These are phyloP conservation scores for Fusarium sp. DNA, from an alignment of 2,329 filamentous ascomycete species.

Conservation along the genomic window DNA sequence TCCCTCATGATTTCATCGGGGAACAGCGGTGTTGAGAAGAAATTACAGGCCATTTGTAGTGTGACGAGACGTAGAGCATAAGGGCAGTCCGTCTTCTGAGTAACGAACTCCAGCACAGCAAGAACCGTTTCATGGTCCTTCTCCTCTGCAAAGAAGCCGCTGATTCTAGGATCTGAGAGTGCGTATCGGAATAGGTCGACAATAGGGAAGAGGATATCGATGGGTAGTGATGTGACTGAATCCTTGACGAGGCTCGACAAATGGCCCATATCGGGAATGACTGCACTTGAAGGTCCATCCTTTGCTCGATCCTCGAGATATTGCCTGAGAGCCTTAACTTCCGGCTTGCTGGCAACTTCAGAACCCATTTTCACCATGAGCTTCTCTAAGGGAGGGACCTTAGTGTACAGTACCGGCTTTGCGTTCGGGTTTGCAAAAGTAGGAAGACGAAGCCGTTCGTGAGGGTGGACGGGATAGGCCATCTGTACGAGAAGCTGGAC, in stretches of 20 bases:
- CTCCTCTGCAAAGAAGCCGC: slow-evolving; percentile 86
- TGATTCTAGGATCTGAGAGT: slow-evolving; percentile 81
- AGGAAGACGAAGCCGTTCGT: slow-evolving; percentile 77
- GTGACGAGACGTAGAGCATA: slow-evolving; percentile 88
- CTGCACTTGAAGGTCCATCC: slow-evolving; percentile 71
- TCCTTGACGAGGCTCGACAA: slow-evolving; percentile 73
- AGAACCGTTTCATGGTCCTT: slow-evolving; percentile 71
- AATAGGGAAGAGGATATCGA: slow-evolving; percentile 79
- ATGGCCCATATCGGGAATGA: slow-evolving; percentile 76
- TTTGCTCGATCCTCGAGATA: slow-evolving; percentile 76
- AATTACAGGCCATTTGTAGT: slow-evolving; percentile 84
- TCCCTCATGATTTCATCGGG: slow-evolving; percentile 70
- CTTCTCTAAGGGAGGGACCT: slow-evolving; percentile 85
- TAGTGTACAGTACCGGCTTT: slow-evolving; percentile 78
- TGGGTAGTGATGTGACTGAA: slow-evolving; percentile 67
- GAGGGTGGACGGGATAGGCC: slow-evolving; percentile 80
- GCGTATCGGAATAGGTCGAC: slow-evolving; percentile 87
- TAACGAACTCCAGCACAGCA: slow-evolving; percentile 71
- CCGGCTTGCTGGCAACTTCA: slow-evolving; percentile 65
- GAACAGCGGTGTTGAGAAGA: slow-evolving; percentile 82
- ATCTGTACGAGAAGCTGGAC: slow-evolving; percentile 80
- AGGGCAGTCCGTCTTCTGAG: slow-evolving; percentile 69
- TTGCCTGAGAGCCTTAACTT: slow-evolving; percentile 72
- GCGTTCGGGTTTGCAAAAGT: slow-evolving; percentile 73
- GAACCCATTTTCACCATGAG: slow-evolving; percentile 81